Percentiles rank a stretch among this genome's conserved stretches.
Evolutionary conservation across 257 asterid species (phyloP).

Genomic region (Solanum neorickii): DNA sequence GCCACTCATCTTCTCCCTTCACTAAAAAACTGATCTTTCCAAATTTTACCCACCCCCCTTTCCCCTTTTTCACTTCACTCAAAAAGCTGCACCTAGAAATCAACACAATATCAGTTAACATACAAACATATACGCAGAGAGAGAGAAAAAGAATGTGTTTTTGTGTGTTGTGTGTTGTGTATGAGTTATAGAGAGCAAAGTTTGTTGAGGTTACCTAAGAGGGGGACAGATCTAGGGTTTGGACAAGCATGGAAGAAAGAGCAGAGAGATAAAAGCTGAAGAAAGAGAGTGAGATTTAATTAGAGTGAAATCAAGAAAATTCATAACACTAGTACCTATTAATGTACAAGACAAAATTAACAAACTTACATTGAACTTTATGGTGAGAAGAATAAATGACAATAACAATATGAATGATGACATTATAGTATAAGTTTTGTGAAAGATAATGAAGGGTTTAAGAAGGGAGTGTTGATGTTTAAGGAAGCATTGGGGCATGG

Average conservation of each 20-base stretch:
- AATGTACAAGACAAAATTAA: not conserved
- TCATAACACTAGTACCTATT: not conserved
- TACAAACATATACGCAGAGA: not conserved
- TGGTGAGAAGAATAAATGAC: not conserved
- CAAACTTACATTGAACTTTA: not conserved
- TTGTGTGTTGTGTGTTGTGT: conserved; percentile 13
- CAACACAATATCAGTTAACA: conserved; percentile 11
- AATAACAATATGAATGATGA: not conserved
- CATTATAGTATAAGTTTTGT: not conserved
- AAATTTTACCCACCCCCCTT: conserved; percentile 13
- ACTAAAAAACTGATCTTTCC: conserved; percentile 13
- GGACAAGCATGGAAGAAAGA: conserved; percentile 37
- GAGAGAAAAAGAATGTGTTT: not conserved
- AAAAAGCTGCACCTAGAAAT: conserved; percentile 37
- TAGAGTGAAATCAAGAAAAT: conserved; percentile 11
- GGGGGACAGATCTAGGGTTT: conserved; percentile 95
- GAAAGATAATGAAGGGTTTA: not conserved
- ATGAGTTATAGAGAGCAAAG: conserved; percentile 1
- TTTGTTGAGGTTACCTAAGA: conserved; percentile 35
- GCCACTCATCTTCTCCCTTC: conserved; percentile 42
- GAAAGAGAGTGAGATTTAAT: conserved; percentile 7
- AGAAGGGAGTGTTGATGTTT: conserved; percentile 25
- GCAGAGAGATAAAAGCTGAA: conserved; percentile 10
- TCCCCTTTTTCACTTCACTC: conserved; percentile 13
- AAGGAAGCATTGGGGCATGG: conserved; percentile 43